Percentiles rank a stretch among this genome's conserved stretches.
phyloP scores from a whole-genome alignment of 176 grass and related monocot genomes.

The Oryza meyeriana region DNA sequence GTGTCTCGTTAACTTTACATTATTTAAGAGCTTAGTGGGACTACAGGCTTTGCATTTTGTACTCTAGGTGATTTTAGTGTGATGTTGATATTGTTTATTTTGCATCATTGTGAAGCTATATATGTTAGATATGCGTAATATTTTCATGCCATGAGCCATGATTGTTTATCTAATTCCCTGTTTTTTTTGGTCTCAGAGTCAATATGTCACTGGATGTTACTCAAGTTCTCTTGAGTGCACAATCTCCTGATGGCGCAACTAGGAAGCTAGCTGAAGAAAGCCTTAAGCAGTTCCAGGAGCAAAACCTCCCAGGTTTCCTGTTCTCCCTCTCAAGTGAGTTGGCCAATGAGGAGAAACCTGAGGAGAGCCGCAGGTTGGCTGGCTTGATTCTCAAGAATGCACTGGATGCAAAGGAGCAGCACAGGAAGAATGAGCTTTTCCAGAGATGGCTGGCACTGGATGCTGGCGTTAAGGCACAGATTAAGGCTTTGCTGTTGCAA shows the following conservation, averaged over 20 bases:
- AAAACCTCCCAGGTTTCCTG: constrained; percentile 72
- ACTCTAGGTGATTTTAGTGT: not conserved
- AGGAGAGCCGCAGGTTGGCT: constrained; percentile 71
- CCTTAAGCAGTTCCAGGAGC: constrained; percentile 85
- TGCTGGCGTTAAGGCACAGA: constrained; percentile 55
- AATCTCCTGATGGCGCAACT: constrained; percentile 51
- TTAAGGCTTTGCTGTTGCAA: constrained; percentile 62
- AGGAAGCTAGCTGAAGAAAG: constrained; percentile 81
- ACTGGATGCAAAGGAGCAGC: constrained; percentile 75
- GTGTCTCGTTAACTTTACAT: not conserved
- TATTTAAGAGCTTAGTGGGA: not conserved
- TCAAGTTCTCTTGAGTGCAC: constrained; percentile 74
- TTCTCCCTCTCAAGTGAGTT: constrained; percentile 64
- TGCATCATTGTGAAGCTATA: not conserved
- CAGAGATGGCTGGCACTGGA: constrained; percentile 85
- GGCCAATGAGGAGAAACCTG: constrained; percentile 67
- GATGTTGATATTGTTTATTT: not conserved
- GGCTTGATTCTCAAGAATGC: constrained; percentile 86
- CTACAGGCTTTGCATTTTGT: not conserved
- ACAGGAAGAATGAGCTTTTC: constrained; percentile 71
- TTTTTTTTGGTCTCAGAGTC: constrained; percentile 29
- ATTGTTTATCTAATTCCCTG: not conserved
- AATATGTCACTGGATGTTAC: constrained; percentile 81
- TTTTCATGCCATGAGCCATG: not conserved
- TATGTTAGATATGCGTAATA: not conserved